Conservation (phyloP, 768 basidiomycete genomes). For the Russula foetens region DNA sequence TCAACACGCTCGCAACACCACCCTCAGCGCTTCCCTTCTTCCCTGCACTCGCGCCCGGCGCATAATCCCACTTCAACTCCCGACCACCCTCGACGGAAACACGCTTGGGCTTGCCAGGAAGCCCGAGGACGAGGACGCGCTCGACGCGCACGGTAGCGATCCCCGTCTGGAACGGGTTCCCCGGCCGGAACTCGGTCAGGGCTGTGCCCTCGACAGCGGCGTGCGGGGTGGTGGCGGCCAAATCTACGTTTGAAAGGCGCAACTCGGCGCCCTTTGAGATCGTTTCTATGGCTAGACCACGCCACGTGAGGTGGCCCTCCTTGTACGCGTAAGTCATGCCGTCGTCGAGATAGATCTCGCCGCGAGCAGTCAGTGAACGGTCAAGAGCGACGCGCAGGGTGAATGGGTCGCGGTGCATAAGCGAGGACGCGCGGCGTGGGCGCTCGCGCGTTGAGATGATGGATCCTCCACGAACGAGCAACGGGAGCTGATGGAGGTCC, state of each 20-base stretch:
- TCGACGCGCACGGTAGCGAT: conserved; percentile 72
- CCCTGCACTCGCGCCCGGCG: conserved; percentile 45
- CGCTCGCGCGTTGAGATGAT: conserved; percentile 85
- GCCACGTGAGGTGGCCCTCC: conserved; percentile 78
- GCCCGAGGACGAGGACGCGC: conserved; percentile 70
- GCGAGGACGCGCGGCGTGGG: conserved; percentile 71
- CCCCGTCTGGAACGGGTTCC: conserved; percentile 61
- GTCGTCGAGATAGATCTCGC: conserved; percentile 93
- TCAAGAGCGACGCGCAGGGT: conserved; percentile 80
- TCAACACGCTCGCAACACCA: conserved; percentile 57
- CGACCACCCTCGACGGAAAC: conserved; percentile 44
- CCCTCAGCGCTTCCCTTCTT: conserved; percentile 49
- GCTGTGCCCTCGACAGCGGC: conserved; percentile 46
- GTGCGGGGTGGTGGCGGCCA: conserved; percentile 36
- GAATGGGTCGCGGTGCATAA: conserved; percentile 91
- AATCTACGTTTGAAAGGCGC: conserved; percentile 43
- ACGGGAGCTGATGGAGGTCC: conserved; percentile 70
- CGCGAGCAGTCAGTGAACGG: conserved; percentile 49
- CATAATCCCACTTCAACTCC: conserved; percentile 63
- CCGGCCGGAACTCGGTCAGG: conserved; percentile 40
- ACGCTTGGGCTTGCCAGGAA: conserved; percentile 50
- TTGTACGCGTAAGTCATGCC: conserved; percentile 75
- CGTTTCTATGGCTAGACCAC: conserved; percentile 56
- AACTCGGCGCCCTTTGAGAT: conserved; percentile 38
- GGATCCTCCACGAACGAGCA: conserved; percentile 86